phyloP scores from a whole-genome alignment of 75 land plant genomes.

The Cunninghamia lanceolata region DNA sequence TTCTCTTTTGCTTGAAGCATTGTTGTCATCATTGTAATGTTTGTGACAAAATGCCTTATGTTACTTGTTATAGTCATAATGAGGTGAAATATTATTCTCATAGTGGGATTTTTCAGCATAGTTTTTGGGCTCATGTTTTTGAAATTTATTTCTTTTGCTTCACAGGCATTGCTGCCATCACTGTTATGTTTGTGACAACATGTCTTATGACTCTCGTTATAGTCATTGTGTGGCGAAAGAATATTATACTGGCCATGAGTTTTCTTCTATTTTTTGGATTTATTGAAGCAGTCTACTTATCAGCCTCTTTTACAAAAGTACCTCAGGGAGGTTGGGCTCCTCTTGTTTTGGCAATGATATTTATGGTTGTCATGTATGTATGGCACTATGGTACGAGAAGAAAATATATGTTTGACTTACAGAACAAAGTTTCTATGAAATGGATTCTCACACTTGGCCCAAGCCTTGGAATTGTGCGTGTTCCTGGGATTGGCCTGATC shows the following conservation, averaged over 20 bases:
- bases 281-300: conserved; percentile 39
- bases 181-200: conserved; percentile 88
- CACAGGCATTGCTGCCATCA: conserved; percentile 71
- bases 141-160: conserved; percentile 8
- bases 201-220: conserved; percentile 83
- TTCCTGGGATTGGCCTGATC: conserved; percentile 57
- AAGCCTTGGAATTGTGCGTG: conserved; percentile 48
- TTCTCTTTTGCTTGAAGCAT: conserved; percentile 36
- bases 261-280: conserved; percentile 59
- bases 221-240: conserved; percentile 69
- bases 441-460: conserved; percentile 55
- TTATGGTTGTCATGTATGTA: conserved; percentile 42
- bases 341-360: conserved; percentile 28
- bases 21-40: conserved; percentile 69
- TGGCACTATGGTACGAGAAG: conserved; percentile 61
- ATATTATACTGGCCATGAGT: conserved; percentile 22
- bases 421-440: conserved; percentile 54
- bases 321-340: conserved; percentile 58
- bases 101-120: conserved; percentile 35
- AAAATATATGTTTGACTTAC: conserved; percentile 58
- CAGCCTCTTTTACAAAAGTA: conserved; percentile 47
- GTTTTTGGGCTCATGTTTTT: conserved; percentile 32
- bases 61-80: conserved; percentile 68
- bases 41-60: conserved; percentile 85
- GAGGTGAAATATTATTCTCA: conserved; percentile 44